Conservation (phyloP, 495 filamentous ascomycete genomes). For the Tetracladium marchalianum region DNA sequence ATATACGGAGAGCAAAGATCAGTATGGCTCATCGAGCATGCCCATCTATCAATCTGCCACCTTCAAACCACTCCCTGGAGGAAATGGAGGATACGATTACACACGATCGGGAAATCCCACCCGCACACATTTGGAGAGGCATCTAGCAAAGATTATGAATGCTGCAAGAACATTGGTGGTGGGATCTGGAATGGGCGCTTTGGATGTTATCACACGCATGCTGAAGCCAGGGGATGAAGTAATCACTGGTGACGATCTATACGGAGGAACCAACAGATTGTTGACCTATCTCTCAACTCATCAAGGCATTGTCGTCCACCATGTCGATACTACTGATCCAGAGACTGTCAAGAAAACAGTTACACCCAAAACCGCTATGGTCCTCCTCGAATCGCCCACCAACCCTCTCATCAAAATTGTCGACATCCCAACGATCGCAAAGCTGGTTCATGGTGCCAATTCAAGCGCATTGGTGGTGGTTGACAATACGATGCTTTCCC, state of each 20-base stretch:
- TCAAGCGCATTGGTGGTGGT: constrained; percentile 77
- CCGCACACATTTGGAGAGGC: constrained; percentile 88
- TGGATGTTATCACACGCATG: constrained; percentile 94
- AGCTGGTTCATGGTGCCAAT: constrained; percentile 66
- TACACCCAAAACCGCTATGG: constrained; percentile 79
- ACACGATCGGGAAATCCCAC: constrained; percentile 95
- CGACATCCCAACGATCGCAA: constrained; percentile 72
- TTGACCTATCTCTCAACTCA: constrained; percentile 84
- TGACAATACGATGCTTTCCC: constrained; percentile 98
- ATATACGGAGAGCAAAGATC: constrained; percentile 88
- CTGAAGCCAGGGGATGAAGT: constrained; percentile 93
- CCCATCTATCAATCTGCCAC: constrained; percentile 98
- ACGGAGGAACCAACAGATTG: constrained; percentile 90
- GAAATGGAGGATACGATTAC: constrained; percentile 88
- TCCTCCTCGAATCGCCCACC: constrained; percentile 90
- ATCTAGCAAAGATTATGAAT: constrained; percentile 97
- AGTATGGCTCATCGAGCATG: constrained; percentile 89
- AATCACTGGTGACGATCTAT: constrained; percentile 91
- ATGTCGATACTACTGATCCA: constrained; percentile 82
- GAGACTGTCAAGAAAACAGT: constrained; percentile 59
- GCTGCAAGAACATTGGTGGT: constrained; percentile 86
- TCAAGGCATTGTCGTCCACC: constrained; percentile 84
- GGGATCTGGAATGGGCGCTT: constrained; percentile 90
- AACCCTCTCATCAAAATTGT: constrained; percentile 98
- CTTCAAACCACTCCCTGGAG: constrained; percentile 78